Evolutionary conservation across 2,329 filamentous ascomycete genomes (phyloP), one percentile per base, ranked within the genome.

Genomic region (Septoria petroselini): DNA sequence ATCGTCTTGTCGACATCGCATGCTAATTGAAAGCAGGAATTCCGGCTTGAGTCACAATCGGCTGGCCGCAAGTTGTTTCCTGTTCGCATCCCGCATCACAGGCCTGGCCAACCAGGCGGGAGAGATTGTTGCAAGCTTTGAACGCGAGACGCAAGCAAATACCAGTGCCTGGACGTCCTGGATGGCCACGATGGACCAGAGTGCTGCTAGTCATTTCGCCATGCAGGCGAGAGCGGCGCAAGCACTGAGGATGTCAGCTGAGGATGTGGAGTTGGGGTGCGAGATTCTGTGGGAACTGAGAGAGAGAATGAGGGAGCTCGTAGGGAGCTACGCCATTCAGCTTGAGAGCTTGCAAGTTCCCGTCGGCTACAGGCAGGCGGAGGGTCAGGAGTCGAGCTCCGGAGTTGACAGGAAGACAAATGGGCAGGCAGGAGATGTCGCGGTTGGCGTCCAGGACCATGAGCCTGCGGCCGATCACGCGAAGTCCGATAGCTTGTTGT

Each of bases 21-120:
- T 9, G 9, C 23, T 27, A 9, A 27, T 9, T 27, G 5, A 9
- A 9, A 27, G 23, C 9, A 27, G 34, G 34, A 53, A 57, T 7
- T 43, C 49, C 15, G 34, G 27, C 1, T 19, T 59, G 9, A 53
- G 47, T 8, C 34, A 46, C 11, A 59, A 57, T 25, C 50, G 53
- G 19, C 48, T 59, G 1, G 45, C 40, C 12, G 50, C 57, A 11
- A 45, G 49, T 4, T 57, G 57, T 34, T 57, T 59, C 39, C 52
- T 52, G 21, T 54, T 59, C 35, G 57, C 57, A 11, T 50, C 46
- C n/a, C 34, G 37, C 17, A 11, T 59, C 4, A 45, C 45, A 5
- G 54, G 41, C 3, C 46, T 50, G 15, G 17, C 19, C 6, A 51
- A 49, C 15, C 38, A 42, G 9, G 31, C 52, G 4, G 47, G 41